Conservation (phyloP, 1,284 basidiomycete genomes). For the Trametes polyzona region DNA sequence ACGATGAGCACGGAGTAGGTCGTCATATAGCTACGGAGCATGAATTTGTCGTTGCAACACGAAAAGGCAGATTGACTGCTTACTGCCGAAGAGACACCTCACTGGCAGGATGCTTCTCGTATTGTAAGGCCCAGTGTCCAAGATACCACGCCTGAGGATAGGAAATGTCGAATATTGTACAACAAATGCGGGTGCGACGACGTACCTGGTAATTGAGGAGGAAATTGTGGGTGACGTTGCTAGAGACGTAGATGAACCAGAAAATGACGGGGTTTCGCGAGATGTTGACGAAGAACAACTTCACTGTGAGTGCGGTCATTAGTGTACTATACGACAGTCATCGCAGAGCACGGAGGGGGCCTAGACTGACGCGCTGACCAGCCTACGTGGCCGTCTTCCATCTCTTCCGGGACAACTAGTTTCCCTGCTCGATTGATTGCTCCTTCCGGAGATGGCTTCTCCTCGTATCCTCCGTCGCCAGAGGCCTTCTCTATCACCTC, state of each 20-base stretch:
- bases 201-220: too few species aligned
- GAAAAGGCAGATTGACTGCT: constrained; percentile 6
- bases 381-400: constrained; percentile 58
- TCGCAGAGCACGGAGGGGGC: neutral
- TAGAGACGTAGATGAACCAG: too few species aligned
- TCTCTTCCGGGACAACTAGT: constrained; percentile 63
- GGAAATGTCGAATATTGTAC: too few species aligned
- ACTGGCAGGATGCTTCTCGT: constrained; percentile 33
- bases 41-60: constrained; percentile 11
- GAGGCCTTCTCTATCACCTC: constrained; percentile 45
- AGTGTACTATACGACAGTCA: too few species aligned
- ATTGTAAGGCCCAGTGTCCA: constrained; percentile 37
- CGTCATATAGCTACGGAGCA: constrained; percentile 42
- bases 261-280: too few species aligned
- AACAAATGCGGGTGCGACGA: too few species aligned
- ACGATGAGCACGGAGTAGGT: constrained; percentile 46
- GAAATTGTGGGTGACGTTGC: too few species aligned
- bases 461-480: constrained; percentile 42
- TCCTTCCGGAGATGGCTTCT: constrained; percentile 33
- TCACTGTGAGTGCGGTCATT: too few species aligned
- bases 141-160: constrained; percentile 36
- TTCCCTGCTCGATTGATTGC: constrained; percentile 44
- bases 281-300: too few species aligned
- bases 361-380: constrained; percentile 43
- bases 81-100: constrained; percentile 30